Evolutionary conservation across 768 basidiomycete species (phyloP), one percentile per base, ranked within the genome.

Genomic region (Punctularia strigosozonata): DNA sequence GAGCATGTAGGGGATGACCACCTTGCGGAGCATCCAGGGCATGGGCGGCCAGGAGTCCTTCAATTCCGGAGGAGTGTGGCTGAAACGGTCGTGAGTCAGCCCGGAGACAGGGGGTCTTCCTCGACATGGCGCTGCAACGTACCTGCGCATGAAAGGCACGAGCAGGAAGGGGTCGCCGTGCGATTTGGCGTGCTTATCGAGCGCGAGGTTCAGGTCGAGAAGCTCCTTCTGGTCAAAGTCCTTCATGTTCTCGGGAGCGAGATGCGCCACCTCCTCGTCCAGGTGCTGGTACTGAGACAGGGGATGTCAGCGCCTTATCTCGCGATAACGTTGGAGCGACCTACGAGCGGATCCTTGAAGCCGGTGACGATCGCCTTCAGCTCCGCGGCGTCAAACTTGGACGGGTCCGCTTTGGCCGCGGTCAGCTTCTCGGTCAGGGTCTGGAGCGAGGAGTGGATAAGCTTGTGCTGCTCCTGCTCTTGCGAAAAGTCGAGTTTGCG

Each of bases 121-220:
- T n/a, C n/a, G n/a, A n/a, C n/a, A n/a, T 7, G 25, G 10, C 10
- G 20, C 23, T 1, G 21, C 22, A 13, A 43, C 55, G 4, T 5
- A 62, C 63, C 61, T 57, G 31, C 52, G 46, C 59, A 63, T 60
- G 47, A 49, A 65, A 2, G 63, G 63, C 3, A 64, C 47, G 4
- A 51, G 28, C 21, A 55, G 37, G 48, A 57, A 61, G 1, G 56
- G 56, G 38, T 62, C 54, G 14, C 54, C 61, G 37, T 60, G 46
- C n/a, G 50, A 42, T 23, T 60, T 58, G 3, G 63, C 57, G 36
- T 61, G 49, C 19, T 46, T 48, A 12, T 53, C 55, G 15, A 63
- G 39, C 8, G 47, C 47, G 0, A 39, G 51, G 14, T 55, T 45
- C 41, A 63, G 50, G 4, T 45, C 47, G 19, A 46, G 31, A 19